A percentile compares a stretch with the other conserved stretches of the same genome.
phyloP scores from a whole-genome alignment of 495 filamentous ascomycete species.

The Coniosporium apollinis region DNA sequence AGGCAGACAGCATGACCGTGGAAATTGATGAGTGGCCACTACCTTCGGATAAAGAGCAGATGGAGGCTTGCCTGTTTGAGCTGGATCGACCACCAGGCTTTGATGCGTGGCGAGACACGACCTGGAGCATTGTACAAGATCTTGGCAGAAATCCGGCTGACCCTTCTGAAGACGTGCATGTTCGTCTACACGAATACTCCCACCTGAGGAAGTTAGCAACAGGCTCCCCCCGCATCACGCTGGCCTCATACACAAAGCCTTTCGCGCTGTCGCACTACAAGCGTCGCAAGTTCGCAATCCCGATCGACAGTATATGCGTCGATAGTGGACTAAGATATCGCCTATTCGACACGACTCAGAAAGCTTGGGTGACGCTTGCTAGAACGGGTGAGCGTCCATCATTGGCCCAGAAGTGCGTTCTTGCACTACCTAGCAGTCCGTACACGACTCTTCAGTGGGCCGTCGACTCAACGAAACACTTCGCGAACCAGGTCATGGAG shows the following conservation, averaged over 20 bases:
- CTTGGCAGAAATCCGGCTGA: not conserved
- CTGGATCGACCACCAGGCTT: conserved; percentile 30
- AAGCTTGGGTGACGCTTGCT: not conserved
- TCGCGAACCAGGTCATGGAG: conserved; percentile 14
- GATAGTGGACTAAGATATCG: conserved; percentile 8
- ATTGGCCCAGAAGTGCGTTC: conserved; percentile 6
- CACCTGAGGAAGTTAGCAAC: too few species aligned
- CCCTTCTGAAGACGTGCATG: too few species aligned
- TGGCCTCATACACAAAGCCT: conserved; percentile 32
- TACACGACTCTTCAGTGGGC: conserved; percentile 7
- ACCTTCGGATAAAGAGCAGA: conserved; percentile 19
- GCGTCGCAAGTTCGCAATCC: conserved; percentile 12
- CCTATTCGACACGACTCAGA: conserved; percentile 6
- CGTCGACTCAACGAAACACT: not conserved
- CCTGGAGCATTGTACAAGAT: conserved; percentile 23
- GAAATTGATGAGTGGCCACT: conserved; percentile 46
- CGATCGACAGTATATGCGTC: conserved; percentile 9
- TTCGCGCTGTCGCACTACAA: conserved; percentile 27
- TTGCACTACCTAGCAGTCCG: conserved; percentile 7
- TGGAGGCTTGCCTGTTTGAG: conserved; percentile 41
- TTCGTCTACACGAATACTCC: too few species aligned
- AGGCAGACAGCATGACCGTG: conserved; percentile 29
- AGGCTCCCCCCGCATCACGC: conserved; percentile 13
- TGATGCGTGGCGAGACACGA: conserved; percentile 36
- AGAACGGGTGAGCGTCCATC: not conserved